Conservation (phyloP, 768 basidiomycete species). For the Pluteus cervinus region DNA sequence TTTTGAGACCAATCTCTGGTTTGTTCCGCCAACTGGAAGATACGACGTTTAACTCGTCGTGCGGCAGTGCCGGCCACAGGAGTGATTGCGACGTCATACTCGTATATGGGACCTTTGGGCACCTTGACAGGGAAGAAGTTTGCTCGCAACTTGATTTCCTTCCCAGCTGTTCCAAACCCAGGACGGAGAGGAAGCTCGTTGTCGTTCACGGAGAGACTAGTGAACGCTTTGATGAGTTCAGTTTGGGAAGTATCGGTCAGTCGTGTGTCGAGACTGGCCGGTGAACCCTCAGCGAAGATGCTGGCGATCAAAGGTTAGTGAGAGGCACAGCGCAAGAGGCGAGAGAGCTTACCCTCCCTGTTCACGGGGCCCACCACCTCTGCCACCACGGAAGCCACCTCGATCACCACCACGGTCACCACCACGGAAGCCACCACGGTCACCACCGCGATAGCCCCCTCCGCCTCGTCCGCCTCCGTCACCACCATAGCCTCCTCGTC, state of each 20-base stretch:
- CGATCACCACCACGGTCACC: constrained; percentile 17
- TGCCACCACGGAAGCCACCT: constrained; percentile 18
- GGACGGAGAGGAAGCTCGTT: constrained; percentile 52
- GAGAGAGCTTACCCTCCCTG: constrained; percentile 26
- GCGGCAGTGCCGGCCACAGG: constrained; percentile 46
- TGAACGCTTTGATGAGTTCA: constrained; percentile 32
- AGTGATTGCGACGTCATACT: constrained; percentile 55
- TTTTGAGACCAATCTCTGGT: constrained; percentile 40
- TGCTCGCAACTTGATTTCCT: constrained; percentile 44
- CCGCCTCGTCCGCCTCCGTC: constrained; percentile 22
- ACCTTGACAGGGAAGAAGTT: constrained; percentile 64
- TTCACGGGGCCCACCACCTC: constrained; percentile 28
- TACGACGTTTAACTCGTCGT: constrained; percentile 47
- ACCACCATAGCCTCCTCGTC: constrained; percentile 23
- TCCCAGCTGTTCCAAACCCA: constrained; percentile 49
- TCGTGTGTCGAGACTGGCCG: constrained; percentile 36
- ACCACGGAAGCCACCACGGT: constrained; percentile 25
- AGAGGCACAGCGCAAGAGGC: constrained; percentile 3
- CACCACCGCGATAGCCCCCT: constrained; percentile 20
- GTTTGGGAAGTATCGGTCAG: constrained; percentile 35
- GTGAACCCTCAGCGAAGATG: constrained; percentile 31
- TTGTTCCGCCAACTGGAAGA: constrained; percentile 59
- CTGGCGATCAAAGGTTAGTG: constrained; percentile 19
- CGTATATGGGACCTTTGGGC: constrained; percentile 43
- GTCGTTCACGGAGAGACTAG: constrained; percentile 21